Percentiles rank a stretch among this genome's conserved stretches.
Conservation (phyloP, 1,139 yeast genomes). For the Saccharomyces hybrid region DNA sequence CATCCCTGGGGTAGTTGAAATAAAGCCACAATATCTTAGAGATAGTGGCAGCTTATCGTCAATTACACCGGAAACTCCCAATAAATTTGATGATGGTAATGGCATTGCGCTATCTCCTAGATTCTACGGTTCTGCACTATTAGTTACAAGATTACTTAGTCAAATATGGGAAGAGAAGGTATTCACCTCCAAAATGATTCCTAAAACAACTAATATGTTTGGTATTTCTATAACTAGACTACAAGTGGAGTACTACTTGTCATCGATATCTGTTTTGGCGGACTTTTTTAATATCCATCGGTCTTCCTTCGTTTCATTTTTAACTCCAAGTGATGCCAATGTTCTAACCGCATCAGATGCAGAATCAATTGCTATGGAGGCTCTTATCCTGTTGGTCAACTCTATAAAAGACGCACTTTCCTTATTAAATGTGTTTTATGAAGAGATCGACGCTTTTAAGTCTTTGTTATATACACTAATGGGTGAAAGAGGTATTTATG, state of each 20-base stretch:
- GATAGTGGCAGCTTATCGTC: constrained; percentile 25
- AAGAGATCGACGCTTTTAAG: constrained; percentile 55
- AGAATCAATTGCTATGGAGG: constrained; percentile 80
- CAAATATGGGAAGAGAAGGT: constrained; percentile 71
- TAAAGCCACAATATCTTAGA: constrained; percentile 31
- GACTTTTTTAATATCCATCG: constrained; percentile 50
- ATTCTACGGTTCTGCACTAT: constrained; percentile 78
- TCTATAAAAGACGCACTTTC: constrained; percentile 87
- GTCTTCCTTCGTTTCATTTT: constrained; percentile 55
- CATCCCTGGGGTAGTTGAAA: constrained; percentile 33
- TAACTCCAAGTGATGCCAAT: constrained; percentile 34
- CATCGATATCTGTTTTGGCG: constrained; percentile 49
- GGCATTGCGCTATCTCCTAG: constrained; percentile 84
- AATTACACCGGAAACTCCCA: constrained; percentile 14
- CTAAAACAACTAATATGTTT: constrained; percentile 17
- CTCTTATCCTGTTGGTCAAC: constrained; percentile 64
- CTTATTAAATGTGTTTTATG: constrained; percentile 71
- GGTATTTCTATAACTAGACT: constrained; percentile 38
- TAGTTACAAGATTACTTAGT: constrained; percentile 69
- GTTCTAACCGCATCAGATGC: constrained; percentile 64
- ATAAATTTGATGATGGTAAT: constrained; percentile 31
- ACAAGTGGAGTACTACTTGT: constrained; percentile 59
- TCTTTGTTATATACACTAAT: constrained; percentile 67
- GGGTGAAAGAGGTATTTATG: constrained; percentile 55
- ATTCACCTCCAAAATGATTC: constrained; percentile 38